Evolutionary conservation across 2,329 filamentous ascomycete genomes (phyloP), one percentile per base, ranked within the genome.

Genomic region (Talaromyces sp.): DNA sequence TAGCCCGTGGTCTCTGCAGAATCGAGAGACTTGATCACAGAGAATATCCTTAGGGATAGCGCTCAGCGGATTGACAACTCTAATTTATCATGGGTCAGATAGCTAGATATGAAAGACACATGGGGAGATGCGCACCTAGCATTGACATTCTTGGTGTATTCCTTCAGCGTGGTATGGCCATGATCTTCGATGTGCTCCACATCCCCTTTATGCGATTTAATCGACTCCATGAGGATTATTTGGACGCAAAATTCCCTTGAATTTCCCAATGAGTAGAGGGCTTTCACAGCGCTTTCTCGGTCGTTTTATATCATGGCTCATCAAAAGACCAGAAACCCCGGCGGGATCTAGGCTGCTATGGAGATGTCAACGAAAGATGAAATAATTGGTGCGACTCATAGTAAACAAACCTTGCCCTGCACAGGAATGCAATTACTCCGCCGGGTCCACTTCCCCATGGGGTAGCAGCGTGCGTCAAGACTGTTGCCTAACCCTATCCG

Each of bases 31-130:
- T 63, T 84, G 77, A 19, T 73, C 70, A 36, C 87, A 71, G 17
- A 88, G 78, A 55, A 81, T 72, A 1, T 81, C 75, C 28, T 80
- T 77, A 1, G 81, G 76, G 8, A 87, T 78, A 0, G 79, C 82
- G 2, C 76, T 79, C 2, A 88, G 75, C 13, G 82, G 82, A 51
- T 87, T 88, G 58, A 79, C 77, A 59, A 84, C 67, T 32, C 68
- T 70, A 47, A 54, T 47, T 55, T 17, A 36, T 49, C 7, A 58
- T 51, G 25, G 49, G 52, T 25, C 22, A 63, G 5, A 58, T 10
- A 52, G 19, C 3, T 13, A 32, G 28, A 7, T 39, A n/a, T 8
- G 36, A 32, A 32, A 52, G 33, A 32, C 9, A 32, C n/a, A 19
- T 4, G 6, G 10, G 27, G 17, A 22, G 36, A 39, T 36, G 42